Base-by-base conservation (phyloP, 2,329 filamentous ascomycete species). In the Plectosphaerella plurivora region DNA sequence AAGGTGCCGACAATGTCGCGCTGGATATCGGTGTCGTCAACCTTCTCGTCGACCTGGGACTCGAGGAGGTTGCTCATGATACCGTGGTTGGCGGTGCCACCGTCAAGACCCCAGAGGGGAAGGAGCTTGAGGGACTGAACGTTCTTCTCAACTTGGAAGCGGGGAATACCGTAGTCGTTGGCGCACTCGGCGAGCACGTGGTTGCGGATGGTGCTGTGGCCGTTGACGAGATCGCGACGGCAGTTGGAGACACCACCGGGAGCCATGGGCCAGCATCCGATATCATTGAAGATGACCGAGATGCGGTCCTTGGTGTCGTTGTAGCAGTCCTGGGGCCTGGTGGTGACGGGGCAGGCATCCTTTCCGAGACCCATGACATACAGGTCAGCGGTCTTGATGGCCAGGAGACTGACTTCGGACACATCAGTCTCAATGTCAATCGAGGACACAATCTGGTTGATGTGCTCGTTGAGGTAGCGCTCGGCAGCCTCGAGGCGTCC, bases 211-310 rank as follows among this genome's bases (percentile, higher is more conserved):
- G 75, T 78, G 44, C 69, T 68, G 55, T 79, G 73, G 14, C 73
- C 75, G 57, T 81, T 78, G 61, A 81, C 76, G 61, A 81, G 70
- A 59, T 81, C 78, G 44, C 78, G 70, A 41, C 78, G 69, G 63
- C 78, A 81, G 52, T 77, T 77, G 37, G 77, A 80, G 14, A 81
- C 78, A 57, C 78, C 78, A 53, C 78, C 78, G 35, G 76, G 76
- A 53, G 75, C 74, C 53, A 77, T 75, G 1, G 76, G 76, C 76
- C 76, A 79, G 55, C 75, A 79, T 12, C 77, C 77, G 20, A 71
- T 78, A 57, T 80, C 77, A 53, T 67, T 69, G 57, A 78, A 77
- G 56, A 80, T 73, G 49, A 80, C 75, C 33, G 78, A 77, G 4
- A 79, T 69, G 4, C 68, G 72, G 24, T 74, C 70, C 12, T 70